phyloP scores from a whole-genome alignment of 1,284 basidiomycete genomes.

The Sporisorium scitamineum region DNA sequence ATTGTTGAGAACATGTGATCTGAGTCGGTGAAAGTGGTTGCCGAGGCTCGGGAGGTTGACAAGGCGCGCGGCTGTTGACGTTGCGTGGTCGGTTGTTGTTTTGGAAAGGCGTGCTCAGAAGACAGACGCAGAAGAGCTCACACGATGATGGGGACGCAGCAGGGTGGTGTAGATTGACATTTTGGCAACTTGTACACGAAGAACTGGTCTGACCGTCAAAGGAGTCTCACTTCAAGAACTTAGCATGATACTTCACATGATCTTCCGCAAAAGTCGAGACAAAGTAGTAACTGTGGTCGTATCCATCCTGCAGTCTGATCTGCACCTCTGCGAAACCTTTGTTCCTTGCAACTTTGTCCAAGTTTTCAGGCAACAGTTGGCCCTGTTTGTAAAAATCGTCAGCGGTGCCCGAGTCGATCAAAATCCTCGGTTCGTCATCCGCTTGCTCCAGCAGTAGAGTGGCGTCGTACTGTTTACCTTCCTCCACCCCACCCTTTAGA shows the following conservation, averaged over 20 bases:
- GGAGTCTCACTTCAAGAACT: conserved; percentile 56
- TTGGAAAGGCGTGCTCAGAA: too few relatives aligned
- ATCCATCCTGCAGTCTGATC: conserved; percentile 85
- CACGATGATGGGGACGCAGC: too few relatives aligned
- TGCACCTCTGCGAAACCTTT: conserved; percentile 80
- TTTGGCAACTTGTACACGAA: too few relatives aligned
- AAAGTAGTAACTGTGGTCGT: conserved; percentile 80
- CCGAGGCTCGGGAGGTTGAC: not conserved
- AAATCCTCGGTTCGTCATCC: conserved; percentile 71
- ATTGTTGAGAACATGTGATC: not conserved
- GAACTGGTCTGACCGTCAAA: too few relatives aligned
- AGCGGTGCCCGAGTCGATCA: conserved; percentile 74
- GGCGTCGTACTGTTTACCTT: conserved; percentile 86
- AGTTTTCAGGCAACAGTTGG: conserved; percentile 89
- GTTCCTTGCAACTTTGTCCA: conserved; percentile 80
- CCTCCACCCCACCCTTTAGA: conserved; percentile 77
- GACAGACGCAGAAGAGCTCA: too few relatives aligned
- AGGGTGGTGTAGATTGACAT: too few relatives aligned
- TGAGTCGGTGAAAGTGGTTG: not conserved
- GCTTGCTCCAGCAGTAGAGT: conserved; percentile 81
- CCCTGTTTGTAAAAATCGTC: conserved; percentile 88
- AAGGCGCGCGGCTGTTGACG: too few relatives aligned
- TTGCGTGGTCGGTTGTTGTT: too few relatives aligned
- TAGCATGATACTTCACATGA: conserved; percentile 66
- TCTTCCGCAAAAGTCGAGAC: conserved; percentile 76